These are phyloP conservation scores for Symbiodinium natans DNA, from an alignment of 73 alveolate genomes.

Conservation along the genomic window DNA sequence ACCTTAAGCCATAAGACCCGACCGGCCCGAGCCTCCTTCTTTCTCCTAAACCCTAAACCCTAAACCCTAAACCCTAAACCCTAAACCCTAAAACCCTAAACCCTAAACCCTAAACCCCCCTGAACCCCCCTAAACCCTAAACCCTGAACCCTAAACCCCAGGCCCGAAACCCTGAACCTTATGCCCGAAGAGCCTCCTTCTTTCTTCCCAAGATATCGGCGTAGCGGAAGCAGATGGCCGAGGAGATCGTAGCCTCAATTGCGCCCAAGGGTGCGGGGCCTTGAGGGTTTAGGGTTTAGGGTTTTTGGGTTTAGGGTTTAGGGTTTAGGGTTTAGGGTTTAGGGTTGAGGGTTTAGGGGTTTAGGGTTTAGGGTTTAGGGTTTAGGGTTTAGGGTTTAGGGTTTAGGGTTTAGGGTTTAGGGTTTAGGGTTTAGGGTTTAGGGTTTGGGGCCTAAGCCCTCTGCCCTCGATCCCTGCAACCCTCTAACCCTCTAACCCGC, in stretches of 20 bases:
- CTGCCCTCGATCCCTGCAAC: neutral
- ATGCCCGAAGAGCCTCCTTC: conserved; percentile 4
- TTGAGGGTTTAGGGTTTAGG: neutral
- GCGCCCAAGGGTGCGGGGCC: neutral
- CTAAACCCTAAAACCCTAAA: neutral
- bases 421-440: too few relatives aligned
- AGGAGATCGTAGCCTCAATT: neutral
- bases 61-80: neutral
- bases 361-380: neutral
- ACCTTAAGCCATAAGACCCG: neutral
- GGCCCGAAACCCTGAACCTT: neutral
- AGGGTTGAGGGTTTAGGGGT: neutral
- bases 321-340: neutral
- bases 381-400: too few relatives aligned
- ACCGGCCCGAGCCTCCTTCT: neutral
- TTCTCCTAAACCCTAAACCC: neutral
- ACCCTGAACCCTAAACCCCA: neutral
- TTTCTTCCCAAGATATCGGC: conserved; percentile 69
- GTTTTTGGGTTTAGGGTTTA: neutral
- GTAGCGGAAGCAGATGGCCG: conserved; percentile 68
- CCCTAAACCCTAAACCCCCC: neutral
- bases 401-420: too few relatives aligned
- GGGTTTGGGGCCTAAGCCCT: neutral
- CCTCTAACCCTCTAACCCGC: neutral
- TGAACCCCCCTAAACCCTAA: neutral